Evolutionary conservation across 1,284 basidiomycete species (phyloP).

Genomic region (Ganoderma sp.): DNA sequence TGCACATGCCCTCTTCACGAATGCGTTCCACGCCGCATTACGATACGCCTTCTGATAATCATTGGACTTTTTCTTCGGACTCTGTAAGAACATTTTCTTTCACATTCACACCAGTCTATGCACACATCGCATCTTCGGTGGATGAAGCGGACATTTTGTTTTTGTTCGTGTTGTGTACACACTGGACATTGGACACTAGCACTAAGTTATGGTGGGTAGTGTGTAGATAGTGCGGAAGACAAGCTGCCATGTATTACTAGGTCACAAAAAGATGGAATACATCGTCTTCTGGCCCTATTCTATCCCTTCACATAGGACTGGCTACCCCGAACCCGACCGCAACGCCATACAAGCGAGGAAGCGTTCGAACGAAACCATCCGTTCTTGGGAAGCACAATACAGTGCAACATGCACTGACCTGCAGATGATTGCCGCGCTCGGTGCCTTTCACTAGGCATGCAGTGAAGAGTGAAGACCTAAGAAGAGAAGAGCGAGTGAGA

Average conservation of each 20-base stretch:
- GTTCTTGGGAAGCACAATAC: not conserved
- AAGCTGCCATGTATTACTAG: constrained; percentile 14
- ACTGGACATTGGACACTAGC: constrained; percentile 7
- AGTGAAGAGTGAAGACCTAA: not conserved
- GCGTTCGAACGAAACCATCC: not conserved
- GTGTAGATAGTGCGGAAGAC: constrained; percentile 13
- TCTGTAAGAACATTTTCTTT: not conserved
- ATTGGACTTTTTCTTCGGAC: constrained; percentile 18
- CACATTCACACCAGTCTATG: not conserved
- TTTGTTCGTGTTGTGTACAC: not conserved
- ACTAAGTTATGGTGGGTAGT: not conserved
- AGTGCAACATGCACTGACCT: constrained; percentile 3
- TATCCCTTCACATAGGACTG: not conserved
- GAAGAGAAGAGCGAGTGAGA: constrained; percentile 13
- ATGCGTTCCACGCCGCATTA: constrained; percentile 21
- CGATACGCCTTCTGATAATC: constrained; percentile 19
- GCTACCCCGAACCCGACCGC: not conserved
- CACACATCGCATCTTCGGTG: not conserved
- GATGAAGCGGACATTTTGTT: constrained; percentile 2
- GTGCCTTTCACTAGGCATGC: not conserved
- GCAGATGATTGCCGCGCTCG: constrained; percentile 4
- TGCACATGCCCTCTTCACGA: constrained; percentile 16
- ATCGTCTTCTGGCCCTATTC: constrained; percentile 5
- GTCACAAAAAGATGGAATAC: constrained; percentile 6
- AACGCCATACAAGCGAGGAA: not conserved